A percentile compares a stretch with the other conserved stretches of the same genome.
phyloP scores from a whole-genome alignment of 1,139 yeast species.

The Kodamaea suecica region DNA sequence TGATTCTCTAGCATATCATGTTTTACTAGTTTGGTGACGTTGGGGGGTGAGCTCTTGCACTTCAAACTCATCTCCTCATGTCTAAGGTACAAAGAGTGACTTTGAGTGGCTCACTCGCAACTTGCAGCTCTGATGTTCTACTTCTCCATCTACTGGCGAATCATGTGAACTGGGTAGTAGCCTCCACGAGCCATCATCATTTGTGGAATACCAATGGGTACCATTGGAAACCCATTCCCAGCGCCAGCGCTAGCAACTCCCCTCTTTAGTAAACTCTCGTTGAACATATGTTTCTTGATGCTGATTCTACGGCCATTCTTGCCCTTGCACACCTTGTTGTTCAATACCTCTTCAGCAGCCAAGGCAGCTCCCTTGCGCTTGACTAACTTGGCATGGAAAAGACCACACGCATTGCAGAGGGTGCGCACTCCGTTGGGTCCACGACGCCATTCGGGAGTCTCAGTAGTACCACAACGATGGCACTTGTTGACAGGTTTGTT shows the following conservation, averaged over 20 bases:
- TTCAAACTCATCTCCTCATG: no score
- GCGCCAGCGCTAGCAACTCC: slow-evolving; percentile 8
- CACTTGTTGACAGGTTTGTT: slow-evolving; percentile 45
- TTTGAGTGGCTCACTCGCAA: no score
- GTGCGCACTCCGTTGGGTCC: slow-evolving; percentile 29
- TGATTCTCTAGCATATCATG: no score
- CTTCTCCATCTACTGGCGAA: background rate
- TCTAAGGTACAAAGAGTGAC: no score
- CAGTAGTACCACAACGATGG: slow-evolving; percentile 65
- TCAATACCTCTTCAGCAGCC: slow-evolving; percentile 53
- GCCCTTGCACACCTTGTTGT: slow-evolving; percentile 46
- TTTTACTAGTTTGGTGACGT: no score
- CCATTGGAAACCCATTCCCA: slow-evolving; percentile 12
- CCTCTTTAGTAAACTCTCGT: slow-evolving; percentile 16
- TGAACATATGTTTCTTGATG: slow-evolving; percentile 29
- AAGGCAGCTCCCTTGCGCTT: slow-evolving; percentile 63
- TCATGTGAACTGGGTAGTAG: background rate
- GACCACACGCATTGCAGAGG: slow-evolving; percentile 54
- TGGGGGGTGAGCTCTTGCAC: no score
- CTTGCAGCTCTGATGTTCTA: background rate
- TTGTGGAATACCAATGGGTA: no score
- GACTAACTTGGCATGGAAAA: slow-evolving; percentile 72
- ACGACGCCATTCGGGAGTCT: slow-evolving; percentile 31
- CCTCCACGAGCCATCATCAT: background rate
- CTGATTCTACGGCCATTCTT: slow-evolving; percentile 46